Evolutionary conservation across 768 basidiomycete genomes (phyloP).

Genomic region (Kwoniella europaea): DNA sequence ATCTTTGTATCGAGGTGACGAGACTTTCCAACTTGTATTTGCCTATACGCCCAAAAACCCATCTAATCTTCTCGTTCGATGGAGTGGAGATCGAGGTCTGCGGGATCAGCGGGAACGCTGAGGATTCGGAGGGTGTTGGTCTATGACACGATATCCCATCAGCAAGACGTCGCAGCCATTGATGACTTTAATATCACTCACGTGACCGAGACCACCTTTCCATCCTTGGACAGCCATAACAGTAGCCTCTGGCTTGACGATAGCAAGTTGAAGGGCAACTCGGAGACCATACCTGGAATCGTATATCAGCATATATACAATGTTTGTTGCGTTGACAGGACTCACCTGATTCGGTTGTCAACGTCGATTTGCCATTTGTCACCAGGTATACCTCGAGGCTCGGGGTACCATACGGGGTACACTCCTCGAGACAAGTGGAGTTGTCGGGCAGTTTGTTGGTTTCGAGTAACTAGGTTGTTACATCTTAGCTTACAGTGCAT

Average conservation of each 20-base stretch:
- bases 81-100: slow-evolving; percentile 56
- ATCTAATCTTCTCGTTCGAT: slow-evolving; percentile 44
- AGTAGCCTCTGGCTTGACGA: slow-evolving; percentile 85
- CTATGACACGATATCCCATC: slow-evolving; percentile 21
- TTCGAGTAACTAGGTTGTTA: slow-evolving; percentile 82
- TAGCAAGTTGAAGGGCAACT: slow-evolving; percentile 77
- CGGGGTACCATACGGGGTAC: slow-evolving; percentile 96
- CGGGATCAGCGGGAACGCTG: slow-evolving; percentile 55
- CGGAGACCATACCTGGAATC: slow-evolving; percentile 70
- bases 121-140: slow-evolving; percentile 59
- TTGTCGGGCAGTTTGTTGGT: slow-evolving; percentile 92
- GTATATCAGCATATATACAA: slow-evolving; percentile 47
- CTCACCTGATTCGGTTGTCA: slow-evolving; percentile 64
- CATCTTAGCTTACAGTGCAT: slow-evolving; percentile 5
- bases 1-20: too few species aligned
- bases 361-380: slow-evolving; percentile 97
- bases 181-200: slow-evolving; percentile 25
- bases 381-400: slow-evolving; percentile 83
- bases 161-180: slow-evolving; percentile 1
- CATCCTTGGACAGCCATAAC: slow-evolving; percentile 98
- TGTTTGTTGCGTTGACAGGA: slow-evolving; percentile 12
- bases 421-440: slow-evolving; percentile 95
- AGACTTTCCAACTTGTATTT: too few species aligned
- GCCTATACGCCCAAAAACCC: background rate
- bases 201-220: slow-evolving; percentile 94